These are phyloP conservation scores for Decorospora gaudefroyi DNA, from an alignment of 2,329 filamentous ascomycete genomes.

Conservation along the genomic window DNA sequence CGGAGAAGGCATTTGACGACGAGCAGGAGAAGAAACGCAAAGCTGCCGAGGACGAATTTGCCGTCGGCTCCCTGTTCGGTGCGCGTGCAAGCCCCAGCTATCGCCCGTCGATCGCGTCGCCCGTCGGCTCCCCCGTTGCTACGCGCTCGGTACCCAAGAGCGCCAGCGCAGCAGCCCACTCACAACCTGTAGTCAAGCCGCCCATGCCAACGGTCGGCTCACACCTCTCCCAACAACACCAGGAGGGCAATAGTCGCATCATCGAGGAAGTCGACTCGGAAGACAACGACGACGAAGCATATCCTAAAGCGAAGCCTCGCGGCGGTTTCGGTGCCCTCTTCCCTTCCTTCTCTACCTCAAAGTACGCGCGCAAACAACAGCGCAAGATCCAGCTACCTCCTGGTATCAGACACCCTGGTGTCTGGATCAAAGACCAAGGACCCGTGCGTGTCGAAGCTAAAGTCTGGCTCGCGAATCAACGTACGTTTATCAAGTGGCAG, in stretches of 20 bases:
- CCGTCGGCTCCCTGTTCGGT: conserved; percentile 85
- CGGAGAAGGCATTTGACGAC: conserved; percentile 85
- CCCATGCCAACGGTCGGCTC: conserved; percentile 23
- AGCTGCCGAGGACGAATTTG: conserved; percentile 82
- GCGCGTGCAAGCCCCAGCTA: conserved; percentile 50
- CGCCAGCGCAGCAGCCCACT: conserved; percentile 25
- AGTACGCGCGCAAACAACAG: conserved; percentile 59
- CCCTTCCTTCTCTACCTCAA: conserved; percentile 79
- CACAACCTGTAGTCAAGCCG: conserved; percentile 24
- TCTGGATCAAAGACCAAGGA: conserved; percentile 93
- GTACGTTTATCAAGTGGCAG: conserved; percentile 98
- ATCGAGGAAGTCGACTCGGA: conserved; percentile 56
- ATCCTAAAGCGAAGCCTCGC: conserved; percentile 49
- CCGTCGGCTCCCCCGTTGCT: conserved; percentile 63
- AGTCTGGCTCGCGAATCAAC: conserved; percentile 97
- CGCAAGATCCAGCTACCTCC: conserved; percentile 69
- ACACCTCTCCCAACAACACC: conserved; percentile 15
- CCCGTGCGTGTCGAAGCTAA: conserved; percentile 94
- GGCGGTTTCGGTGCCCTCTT: conserved; percentile 71
- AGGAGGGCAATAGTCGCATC: conserved; percentile 29
- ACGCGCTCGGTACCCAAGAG: conserved; percentile 32
- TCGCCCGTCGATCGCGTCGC: conserved; percentile 64
- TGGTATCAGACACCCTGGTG: conserved; percentile 81
- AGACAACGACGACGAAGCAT: conserved; percentile 51
- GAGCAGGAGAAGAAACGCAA: conserved; percentile 84